These are phyloP conservation scores for Candida schatavii DNA, from an alignment of 805 yeast species.

Conservation along the genomic window DNA sequence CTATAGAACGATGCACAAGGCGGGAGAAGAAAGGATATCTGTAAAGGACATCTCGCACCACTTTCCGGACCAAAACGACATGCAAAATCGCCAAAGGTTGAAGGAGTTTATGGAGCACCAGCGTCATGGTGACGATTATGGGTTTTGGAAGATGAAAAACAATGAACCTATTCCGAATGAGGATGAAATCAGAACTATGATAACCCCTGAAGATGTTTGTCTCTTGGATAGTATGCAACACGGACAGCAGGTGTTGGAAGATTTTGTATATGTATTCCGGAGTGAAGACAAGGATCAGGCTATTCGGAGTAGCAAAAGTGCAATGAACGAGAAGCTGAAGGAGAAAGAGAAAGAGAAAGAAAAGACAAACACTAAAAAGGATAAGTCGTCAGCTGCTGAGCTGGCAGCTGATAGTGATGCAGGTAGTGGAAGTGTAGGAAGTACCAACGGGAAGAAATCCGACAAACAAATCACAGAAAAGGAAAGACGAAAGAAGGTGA, in stretches of 20 bases:
- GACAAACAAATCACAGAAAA: slow-evolving; percentile 6
- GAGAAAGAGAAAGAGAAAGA: slow-evolving; percentile 31
- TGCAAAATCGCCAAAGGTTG: slow-evolving; percentile 92
- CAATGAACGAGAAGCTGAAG: slow-evolving; percentile 28
- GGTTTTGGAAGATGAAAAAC: slow-evolving; percentile 83
- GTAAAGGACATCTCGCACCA: slow-evolving; percentile 87
- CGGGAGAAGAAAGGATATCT: slow-evolving; percentile 67
- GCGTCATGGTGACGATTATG: slow-evolving; percentile 90
- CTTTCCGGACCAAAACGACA: slow-evolving; percentile 95
- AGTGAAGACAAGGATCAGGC: slow-evolving; percentile 32
- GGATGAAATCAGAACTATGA: slow-evolving; percentile 76
- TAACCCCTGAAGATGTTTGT: slow-evolving; percentile 87
- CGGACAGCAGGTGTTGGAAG: slow-evolving; percentile 87
- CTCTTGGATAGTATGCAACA: slow-evolving; percentile 88
- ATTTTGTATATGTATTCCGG: slow-evolving; percentile 56
- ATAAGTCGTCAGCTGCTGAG: slow-evolving; percentile 12
- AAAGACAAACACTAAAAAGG: slow-evolving; percentile 29
- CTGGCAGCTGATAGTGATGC: neutral
- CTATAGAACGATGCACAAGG: slow-evolving; percentile 76
- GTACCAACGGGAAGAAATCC: slow-evolving; percentile 4
- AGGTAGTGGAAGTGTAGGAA: slow-evolving; percentile 9
- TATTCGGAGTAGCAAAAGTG: slow-evolving; percentile 14
- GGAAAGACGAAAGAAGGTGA: slow-evolving; percentile 24
- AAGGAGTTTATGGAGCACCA: slow-evolving; percentile 98
- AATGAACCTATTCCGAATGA: slow-evolving; percentile 63